These are phyloP conservation scores for Rhodamnia rubescens DNA, from an alignment of 345 rosid genomes.

Conservation along the genomic window DNA sequence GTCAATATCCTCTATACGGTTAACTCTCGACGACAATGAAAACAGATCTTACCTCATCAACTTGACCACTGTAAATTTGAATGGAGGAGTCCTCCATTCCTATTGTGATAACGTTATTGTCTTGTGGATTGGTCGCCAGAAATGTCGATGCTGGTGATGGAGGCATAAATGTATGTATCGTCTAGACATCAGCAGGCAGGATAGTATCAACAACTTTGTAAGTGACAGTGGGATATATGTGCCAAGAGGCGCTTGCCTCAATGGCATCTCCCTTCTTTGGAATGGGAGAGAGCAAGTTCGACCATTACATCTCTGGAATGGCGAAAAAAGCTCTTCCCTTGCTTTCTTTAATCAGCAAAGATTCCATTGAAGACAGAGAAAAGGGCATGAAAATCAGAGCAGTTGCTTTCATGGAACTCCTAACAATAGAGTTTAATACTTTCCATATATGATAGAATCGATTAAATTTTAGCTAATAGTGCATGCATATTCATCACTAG, in stretches of 20 bases:
- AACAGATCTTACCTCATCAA: slow-evolving; percentile 49
- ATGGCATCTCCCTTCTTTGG: background rate
- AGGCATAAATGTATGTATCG: slow-evolving; percentile 53
- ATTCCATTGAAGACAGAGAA: background rate
- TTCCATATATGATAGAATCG: background rate
- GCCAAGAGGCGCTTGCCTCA: background rate
- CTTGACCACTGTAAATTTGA: slow-evolving; percentile 58
- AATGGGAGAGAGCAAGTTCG: background rate
- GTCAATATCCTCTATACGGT: background rate
- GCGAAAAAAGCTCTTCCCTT: accelerated
- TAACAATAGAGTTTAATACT: background rate
- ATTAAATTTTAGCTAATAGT: background rate
- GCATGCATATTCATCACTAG: background rate
- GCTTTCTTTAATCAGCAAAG: background rate
- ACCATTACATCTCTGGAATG: background rate
- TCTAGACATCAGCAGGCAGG: slow-evolving; percentile 12
- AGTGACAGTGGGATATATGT: background rate
- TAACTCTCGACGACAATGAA: background rate
- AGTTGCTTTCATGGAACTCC: background rate
- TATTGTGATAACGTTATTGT: slow-evolving; percentile 72
- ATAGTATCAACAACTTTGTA: background rate
- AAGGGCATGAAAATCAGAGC: background rate
- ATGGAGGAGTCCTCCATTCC: slow-evolving; percentile 83
- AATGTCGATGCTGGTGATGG: slow-evolving; percentile 74
- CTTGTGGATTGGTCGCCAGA: slow-evolving; percentile 77